Evolutionary conservation across 106 monocot genomes (phyloP).

Genomic region (Acorus calamus): DNA sequence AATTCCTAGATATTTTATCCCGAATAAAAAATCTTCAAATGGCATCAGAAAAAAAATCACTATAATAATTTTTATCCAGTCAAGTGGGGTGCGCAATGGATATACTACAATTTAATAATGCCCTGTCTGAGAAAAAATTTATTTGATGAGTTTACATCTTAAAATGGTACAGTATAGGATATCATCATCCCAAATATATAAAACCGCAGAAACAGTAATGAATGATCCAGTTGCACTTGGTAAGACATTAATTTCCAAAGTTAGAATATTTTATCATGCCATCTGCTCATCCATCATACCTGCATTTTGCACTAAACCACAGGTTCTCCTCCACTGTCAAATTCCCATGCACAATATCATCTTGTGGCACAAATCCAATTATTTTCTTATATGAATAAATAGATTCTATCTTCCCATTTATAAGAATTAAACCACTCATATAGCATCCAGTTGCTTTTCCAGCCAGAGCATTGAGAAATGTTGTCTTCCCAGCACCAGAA

Average conservation of each 20-base stretch:
- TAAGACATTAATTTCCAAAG: too few species aligned
- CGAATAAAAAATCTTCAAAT: too few species aligned
- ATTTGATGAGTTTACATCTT: too few species aligned
- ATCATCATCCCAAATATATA: too few species aligned
- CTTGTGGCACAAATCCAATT: conserved; percentile 1
- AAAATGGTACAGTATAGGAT: too few species aligned
- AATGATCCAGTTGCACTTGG: not conserved
- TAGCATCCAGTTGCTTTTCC: conserved; percentile 3
- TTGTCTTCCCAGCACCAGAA: conserved; percentile 2
- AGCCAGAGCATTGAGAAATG: conserved; percentile 5
- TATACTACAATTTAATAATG: too few species aligned
- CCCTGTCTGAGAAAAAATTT: too few species aligned
- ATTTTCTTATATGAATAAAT: conserved; percentile 71
- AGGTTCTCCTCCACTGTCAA: conserved; percentile 98
- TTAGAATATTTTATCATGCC: too few species aligned
- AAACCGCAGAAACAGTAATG: not conserved
- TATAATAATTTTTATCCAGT: too few species aligned
- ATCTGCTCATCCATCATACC: conserved; percentile 28
- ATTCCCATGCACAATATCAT: conserved; percentile 70
- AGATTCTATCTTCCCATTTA: conserved; percentile 1
- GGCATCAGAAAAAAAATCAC: too few species aligned
- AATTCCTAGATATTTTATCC: too few species aligned
- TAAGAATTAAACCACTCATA: conserved; percentile 3
- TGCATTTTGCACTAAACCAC: conserved; percentile 98
- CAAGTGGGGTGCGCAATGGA: too few species aligned